Base-by-base conservation (phyloP, 1,139 yeast genomes). In the Yamadazyma taylorii region DNA sequence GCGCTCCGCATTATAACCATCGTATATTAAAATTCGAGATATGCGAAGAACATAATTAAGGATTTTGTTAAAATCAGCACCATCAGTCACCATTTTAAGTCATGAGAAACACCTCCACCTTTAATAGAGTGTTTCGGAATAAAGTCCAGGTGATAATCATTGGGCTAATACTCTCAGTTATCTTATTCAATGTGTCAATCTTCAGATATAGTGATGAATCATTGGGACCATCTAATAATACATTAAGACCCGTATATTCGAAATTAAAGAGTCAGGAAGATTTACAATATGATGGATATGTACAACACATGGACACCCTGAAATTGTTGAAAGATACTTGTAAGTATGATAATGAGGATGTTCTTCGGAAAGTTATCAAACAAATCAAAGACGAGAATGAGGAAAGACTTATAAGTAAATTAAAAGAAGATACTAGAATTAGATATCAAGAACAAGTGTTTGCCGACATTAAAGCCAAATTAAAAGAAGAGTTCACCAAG, bases 401-500 rank as follows among this genome's bases (percentile, higher is more conserved):
- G 24, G 41, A 33, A 11, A 22, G 19, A 13, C 35, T 43, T 39
- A 37, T 36, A 35, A 33, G 32, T 21, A 39, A 27, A n/a, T 34
- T 53, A 25, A 33, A 43, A 24, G 33, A 40, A 15, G 56, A 52
- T 23, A 14, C 52, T 5, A 38, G 45, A 30, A 34, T 26, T 7
- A 32, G 40, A 15, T 43, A 48, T 32, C 40, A 43, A 30, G 47
- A 41, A 2, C 46, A 41, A 23, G 23, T 48, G 6, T 10, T 46
- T 4, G 33, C 30, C 5, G 44, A 37, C 10, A 29, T 52, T 10
- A 40, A 42, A 21, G 32, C 38, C 3, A 43, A 53, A 28, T 43
- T 61, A 15, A 30, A 40, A 19, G 36, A 41, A 8, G 48, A 53
- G 32, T 51, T 49, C 43, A 58, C 68, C 17, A 25, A 43, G 28